Conservation (phyloP, 306 rosid genomes). For the Prunus kanzakura region DNA sequence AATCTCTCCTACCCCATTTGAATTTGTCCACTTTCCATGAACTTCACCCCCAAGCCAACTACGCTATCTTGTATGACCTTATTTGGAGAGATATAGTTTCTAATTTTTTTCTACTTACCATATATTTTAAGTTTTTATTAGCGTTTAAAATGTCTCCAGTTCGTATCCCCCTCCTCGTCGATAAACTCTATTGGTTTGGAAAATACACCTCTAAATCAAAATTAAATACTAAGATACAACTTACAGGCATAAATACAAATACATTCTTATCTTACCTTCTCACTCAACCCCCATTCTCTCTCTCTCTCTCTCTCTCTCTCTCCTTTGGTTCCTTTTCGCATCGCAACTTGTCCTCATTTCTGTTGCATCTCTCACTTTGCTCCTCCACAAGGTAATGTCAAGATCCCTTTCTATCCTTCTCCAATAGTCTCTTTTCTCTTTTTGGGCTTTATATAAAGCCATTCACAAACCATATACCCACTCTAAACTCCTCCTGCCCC, state of each 20-base stretch:
- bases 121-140: background rate
- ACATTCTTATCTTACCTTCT: conserved; percentile 73
- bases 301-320: conserved; percentile 8
- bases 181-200: too few species aligned
- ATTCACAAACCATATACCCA: background rate
- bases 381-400: conserved; percentile 44
- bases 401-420: conserved; percentile 15
- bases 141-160: too few species aligned
- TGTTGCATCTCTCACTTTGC: conserved; percentile 47
- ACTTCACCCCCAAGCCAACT: conserved; percentile 9
- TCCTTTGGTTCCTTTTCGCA: conserved; percentile 32
- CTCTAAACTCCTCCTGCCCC: background rate
- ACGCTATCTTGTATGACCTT: background rate
- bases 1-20: conserved; percentile 1
- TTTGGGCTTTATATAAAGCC: background rate
- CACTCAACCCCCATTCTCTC: conserved; percentile 43
- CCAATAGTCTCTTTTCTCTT: background rate
- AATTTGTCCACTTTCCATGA: conserved; percentile 8
- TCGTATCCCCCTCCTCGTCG: too few species aligned
- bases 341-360: conserved; percentile 27
- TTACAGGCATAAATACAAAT: conserved; percentile 17
- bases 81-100: conserved; percentile 12
- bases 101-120: background rate
- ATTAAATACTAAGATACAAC: background rate
- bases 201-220: background rate